phyloP scores from a whole-genome alignment of 2,329 filamentous ascomycete genomes.

The Penicillium sp. region DNA sequence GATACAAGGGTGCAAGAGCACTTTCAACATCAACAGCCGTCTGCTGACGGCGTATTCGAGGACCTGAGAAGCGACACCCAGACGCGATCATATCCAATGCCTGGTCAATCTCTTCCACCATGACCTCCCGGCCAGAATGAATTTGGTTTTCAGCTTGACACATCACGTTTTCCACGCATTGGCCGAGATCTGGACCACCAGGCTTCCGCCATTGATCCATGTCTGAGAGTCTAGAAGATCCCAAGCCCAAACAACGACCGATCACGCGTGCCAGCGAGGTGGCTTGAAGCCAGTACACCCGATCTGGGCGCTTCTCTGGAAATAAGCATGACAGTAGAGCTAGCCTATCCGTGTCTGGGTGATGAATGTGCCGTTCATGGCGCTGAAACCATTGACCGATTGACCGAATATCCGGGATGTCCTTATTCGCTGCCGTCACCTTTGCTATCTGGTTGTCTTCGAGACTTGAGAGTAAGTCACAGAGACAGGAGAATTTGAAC shows the following conservation, averaged over 20 bases:
- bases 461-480: slow-evolving; percentile 71
- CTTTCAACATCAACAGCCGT: slow-evolving; percentile 48
- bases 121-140: slow-evolving; percentile 53
- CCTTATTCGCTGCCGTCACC: slow-evolving; percentile 33
- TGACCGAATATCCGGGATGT: slow-evolving; percentile 46
- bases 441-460: slow-evolving; percentile 54
- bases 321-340: slow-evolving; percentile 76
- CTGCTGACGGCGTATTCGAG: slow-evolving; percentile 55
- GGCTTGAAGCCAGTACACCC: slow-evolving; percentile 73
- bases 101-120: slow-evolving; percentile 72
- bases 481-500: slow-evolving; percentile 68
- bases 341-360: slow-evolving; percentile 59
- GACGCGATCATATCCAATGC: slow-evolving; percentile 69
- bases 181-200: slow-evolving; percentile 68
- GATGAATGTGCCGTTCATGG: slow-evolving; percentile 63
- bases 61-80: slow-evolving; percentile 70
- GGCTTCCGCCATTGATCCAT: slow-evolving; percentile 65
- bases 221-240: slow-evolving; percentile 62
- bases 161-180: slow-evolving; percentile 70
- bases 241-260: slow-evolving; percentile 66
- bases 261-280: slow-evolving; percentile 67
- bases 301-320: slow-evolving; percentile 74
- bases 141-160: slow-evolving; percentile 57
- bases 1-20: slow-evolving; percentile 61
- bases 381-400: slow-evolving; percentile 70